A percentile compares a stretch with the other conserved stretches of the same genome.
Conservation (phyloP, 257 asterid species). For the Ehretia macrophylla region DNA sequence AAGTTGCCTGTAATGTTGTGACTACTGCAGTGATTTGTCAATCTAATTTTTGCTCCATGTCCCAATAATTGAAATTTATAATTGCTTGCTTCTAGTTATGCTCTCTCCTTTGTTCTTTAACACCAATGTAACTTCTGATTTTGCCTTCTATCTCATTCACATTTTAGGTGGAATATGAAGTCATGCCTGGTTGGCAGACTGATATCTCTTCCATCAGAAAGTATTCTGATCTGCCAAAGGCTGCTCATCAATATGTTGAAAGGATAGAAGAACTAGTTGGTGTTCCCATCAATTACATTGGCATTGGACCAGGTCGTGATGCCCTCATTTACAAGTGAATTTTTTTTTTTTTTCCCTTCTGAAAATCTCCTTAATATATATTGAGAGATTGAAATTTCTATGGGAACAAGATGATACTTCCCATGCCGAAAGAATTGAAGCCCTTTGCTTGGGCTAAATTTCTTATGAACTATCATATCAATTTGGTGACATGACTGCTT, state of each 20-base stretch:
- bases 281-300: conserved; percentile 83
- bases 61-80: no score
- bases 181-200: conserved; percentile 75
- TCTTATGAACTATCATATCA: conserved; percentile 1
- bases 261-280: conserved; percentile 89
- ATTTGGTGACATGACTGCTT: conserved; percentile 7
- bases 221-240: conserved; percentile 80
- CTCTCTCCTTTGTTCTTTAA: no score
- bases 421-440: conserved; percentile 7
- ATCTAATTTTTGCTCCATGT: no score
- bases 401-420: conserved; percentile 7
- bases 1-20: no score
- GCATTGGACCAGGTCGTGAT: conserved; percentile 92
- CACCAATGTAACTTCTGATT: no score
- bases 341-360: background rate
- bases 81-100: no score
- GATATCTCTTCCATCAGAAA: conserved; percentile 76
- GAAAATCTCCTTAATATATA: background rate
- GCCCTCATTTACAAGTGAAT: conserved; percentile 83
- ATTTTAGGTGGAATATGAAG: conserved; percentile 78
- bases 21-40: no score
- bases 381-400: background rate
- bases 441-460: conserved; percentile 22
- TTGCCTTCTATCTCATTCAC: background rate
- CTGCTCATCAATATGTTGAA: conserved; percentile 73